These are phyloP conservation scores for Saccharum spontaneum DNA, from an alignment of 176 grass and related monocot genomes.

Conservation along the genomic window DNA sequence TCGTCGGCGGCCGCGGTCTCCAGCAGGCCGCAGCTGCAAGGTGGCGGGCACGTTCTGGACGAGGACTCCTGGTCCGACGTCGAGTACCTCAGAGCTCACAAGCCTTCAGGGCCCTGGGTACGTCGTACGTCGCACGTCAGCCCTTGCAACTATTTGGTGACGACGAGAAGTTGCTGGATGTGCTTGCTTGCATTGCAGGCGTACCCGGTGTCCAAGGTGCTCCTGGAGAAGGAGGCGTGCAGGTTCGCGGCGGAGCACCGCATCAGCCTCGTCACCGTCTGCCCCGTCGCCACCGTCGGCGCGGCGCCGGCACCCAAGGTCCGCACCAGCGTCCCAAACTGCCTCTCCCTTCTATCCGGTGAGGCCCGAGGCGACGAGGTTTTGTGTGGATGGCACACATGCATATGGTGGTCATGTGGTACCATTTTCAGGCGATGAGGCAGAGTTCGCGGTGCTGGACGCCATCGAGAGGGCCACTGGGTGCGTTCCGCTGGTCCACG, in stretches of 20 bases:
- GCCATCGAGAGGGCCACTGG: background rate
- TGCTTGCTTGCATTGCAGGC: conserved; percentile 24
- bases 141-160: no score
- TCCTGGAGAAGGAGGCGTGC: conserved; percentile 38
- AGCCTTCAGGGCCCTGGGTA: conserved; percentile 38
- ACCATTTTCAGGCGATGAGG: conserved; percentile 4
- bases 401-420: no score
- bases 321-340: conserved; percentile 15
- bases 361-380: no score
- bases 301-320: background rate
- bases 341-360: conserved; percentile 39
- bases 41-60: conserved; percentile 40
- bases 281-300: conserved; percentile 31
- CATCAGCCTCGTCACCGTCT: conserved; percentile 42
- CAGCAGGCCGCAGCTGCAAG: conserved; percentile 10
- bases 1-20: conserved; percentile 11
- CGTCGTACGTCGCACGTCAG: background rate
- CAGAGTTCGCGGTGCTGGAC: conserved; percentile 28
- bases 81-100: conserved; percentile 33
- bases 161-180: no score
- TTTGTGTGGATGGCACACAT: no score
- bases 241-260: conserved; percentile 30
- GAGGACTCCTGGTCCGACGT: conserved; percentile 67
- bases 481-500: conserved; percentile 22
- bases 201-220: conserved; percentile 48